Evolutionary conservation across 2,329 filamentous ascomycete species (phyloP).

Genomic region (Chaetomium olivaceum): DNA sequence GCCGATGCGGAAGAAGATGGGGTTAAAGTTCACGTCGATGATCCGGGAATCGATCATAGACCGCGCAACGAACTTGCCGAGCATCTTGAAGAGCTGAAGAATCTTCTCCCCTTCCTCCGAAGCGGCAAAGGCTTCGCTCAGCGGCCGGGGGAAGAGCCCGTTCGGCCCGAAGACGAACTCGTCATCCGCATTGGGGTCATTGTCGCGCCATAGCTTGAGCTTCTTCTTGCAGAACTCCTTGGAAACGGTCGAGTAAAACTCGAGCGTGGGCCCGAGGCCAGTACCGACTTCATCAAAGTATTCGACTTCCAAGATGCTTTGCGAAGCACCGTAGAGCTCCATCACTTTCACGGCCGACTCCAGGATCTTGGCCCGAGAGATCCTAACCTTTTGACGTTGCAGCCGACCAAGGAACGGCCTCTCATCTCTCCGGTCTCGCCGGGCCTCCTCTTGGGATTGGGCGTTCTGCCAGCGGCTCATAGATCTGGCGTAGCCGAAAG

Average conservation of each 20-base stretch:
- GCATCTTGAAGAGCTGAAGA: conserved; percentile 83
- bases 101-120: conserved; percentile 84
- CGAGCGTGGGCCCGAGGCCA: conserved; percentile 88
- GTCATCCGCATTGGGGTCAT: conserved; percentile 68
- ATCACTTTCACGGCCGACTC: conserved; percentile 98
- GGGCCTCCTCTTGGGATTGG: conserved; percentile 76
- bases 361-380: conserved; percentile 89
- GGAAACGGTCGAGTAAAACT: conserved; percentile 97
- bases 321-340: conserved; percentile 96
- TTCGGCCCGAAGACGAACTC: conserved; percentile 84
- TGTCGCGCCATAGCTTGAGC: conserved; percentile 93
- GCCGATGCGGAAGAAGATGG: conserved; percentile 94
- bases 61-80: conserved; percentile 95
- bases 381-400: conserved; percentile 96
- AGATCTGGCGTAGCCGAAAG: conserved; percentile 94
- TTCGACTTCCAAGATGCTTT: conserved; percentile 93
- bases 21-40: conserved; percentile 96
- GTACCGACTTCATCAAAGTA: conserved; percentile 99
- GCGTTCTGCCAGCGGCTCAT: conserved; percentile 98
- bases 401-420: conserved; percentile 86
- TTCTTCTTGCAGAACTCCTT: conserved; percentile 98
- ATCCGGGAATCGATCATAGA: conserved; percentile 99
- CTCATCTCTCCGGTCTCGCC: conserved; percentile 84
- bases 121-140: conserved; percentile 74
- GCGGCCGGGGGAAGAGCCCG: conserved; percentile 88